Evolutionary conservation across 129 eudicot species (phyloP).

Genomic region (Smallanthus sonchifolius): DNA sequence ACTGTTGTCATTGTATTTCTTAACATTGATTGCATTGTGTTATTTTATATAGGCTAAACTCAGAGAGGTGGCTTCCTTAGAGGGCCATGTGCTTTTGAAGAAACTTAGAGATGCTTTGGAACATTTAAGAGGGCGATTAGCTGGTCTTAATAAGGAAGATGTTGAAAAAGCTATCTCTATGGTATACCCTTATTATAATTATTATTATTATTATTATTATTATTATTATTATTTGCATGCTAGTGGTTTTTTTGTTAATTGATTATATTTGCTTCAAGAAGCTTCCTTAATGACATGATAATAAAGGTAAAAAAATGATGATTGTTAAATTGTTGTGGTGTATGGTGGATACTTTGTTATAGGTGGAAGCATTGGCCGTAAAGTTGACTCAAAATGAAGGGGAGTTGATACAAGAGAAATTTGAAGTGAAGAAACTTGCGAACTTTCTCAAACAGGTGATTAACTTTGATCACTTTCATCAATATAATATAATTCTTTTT

Average conservation of each 20-base stretch:
- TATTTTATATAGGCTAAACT: slow-evolving; percentile 68
- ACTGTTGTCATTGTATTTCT: background rate
- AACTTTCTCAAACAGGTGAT: slow-evolving; percentile 91
- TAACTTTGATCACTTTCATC: slow-evolving; percentile 11
- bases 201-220: background rate
- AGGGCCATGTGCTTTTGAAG: slow-evolving; percentile 95
- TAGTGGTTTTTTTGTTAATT: background rate
- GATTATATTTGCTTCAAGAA: background rate
- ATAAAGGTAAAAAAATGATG: background rate
- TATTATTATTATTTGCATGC: background rate
- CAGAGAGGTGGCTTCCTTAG: slow-evolving; percentile 84
- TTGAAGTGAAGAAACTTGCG: slow-evolving; percentile 84
- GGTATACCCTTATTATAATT: slow-evolving; percentile 40
- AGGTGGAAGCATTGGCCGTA: slow-evolving; percentile 98
- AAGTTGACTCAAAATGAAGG: slow-evolving; percentile 96
- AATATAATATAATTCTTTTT: background rate
- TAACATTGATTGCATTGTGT: background rate
- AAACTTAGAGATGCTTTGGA: slow-evolving; percentile 96
- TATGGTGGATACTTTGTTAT: slow-evolving; percentile 1
- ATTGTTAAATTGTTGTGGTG: background rate
- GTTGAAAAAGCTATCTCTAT: slow-evolving; percentile 88
- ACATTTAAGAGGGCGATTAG: slow-evolving; percentile 71
- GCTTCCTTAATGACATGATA: background rate
- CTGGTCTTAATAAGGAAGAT: slow-evolving; percentile 82
- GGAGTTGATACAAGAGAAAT: slow-evolving; percentile 94